These are phyloP conservation scores for fission yeast (Schizosaccharomyces pombe) DNA, from an alignment of 805 yeast genomes.

Conservation along the genomic window DNA sequence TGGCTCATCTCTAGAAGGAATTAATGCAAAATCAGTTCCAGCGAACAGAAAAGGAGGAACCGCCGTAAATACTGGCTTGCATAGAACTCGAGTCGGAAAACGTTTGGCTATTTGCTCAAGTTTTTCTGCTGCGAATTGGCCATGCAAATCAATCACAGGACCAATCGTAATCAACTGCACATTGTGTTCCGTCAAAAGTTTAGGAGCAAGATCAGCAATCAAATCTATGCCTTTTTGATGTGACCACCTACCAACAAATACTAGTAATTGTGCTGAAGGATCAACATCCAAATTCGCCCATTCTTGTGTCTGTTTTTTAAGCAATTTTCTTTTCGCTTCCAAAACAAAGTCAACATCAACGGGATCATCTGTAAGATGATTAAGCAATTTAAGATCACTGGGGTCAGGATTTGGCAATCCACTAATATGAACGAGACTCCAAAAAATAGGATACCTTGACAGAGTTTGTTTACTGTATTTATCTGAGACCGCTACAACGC, in stretches of 20 bases:
- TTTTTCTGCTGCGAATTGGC: constrained; percentile 4
- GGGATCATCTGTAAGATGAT: neutral
- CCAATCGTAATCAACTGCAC: constrained; percentile 3
- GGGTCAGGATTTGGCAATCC: constrained; percentile 5
- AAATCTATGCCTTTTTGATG: constrained; percentile 3
- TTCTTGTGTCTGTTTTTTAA: neutral
- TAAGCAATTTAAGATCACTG: neutral
- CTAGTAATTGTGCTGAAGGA: constrained; percentile 1
- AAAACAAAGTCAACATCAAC: neutral
- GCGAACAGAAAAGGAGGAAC: constrained; percentile 4
- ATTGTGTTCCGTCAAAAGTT: neutral
- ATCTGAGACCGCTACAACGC: constrained; percentile 4
- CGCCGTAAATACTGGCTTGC: neutral
- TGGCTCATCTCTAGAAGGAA: constrained; percentile 5
- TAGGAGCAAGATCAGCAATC: constrained; percentile 4
- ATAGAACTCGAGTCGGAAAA: neutral
- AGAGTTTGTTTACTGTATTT: constrained; percentile 3
- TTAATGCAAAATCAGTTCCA: constrained; percentile 5
- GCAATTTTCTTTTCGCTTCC: neutral
- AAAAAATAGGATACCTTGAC: constrained; percentile 4
- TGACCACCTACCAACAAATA: constrained; percentile 5
- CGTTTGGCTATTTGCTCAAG: neutral
- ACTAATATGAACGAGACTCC: constrained; percentile 2
- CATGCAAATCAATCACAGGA: constrained; percentile 5
- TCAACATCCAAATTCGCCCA: constrained; percentile 3